phyloP scores from a whole-genome alignment of 192 early-diverging fungal genomes.

The Entomortierella parvispora region DNA sequence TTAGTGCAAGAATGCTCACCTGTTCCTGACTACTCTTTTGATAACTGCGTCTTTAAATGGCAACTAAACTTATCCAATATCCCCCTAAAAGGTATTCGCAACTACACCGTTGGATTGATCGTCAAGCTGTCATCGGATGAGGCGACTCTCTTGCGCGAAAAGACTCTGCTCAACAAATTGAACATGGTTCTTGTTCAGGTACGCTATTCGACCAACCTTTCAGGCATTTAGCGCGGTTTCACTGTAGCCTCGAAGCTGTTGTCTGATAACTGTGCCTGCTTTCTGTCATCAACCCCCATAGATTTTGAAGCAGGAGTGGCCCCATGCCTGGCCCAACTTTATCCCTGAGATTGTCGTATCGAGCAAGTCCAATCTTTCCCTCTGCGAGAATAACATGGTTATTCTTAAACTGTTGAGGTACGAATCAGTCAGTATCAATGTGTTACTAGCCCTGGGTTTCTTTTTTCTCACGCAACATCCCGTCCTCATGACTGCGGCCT shows the following conservation, averaged over 20 bases:
- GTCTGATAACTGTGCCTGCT: neutral
- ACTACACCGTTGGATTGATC: slow-evolving; percentile 93
- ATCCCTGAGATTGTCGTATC: slow-evolving; percentile 98
- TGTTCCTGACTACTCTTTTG: no score
- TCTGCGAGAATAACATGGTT: slow-evolving; percentile 99
- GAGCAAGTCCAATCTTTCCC: slow-evolving; percentile 87
- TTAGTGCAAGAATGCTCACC: no score
- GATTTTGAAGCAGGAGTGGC: slow-evolving; percentile 99
- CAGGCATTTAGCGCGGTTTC: neutral
- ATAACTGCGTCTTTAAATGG: no score
- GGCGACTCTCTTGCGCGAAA: slow-evolving; percentile 75
- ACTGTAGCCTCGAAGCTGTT: neutral
- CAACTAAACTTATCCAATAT: no score
- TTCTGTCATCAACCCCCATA: slow-evolving; percentile 28
- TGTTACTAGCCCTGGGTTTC: no score
- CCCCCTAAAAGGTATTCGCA: slow-evolving; percentile 98
- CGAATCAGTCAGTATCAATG: neutral
- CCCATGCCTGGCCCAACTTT: slow-evolving; percentile 98
- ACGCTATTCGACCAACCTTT: slow-evolving; percentile 5
- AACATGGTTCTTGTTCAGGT: slow-evolving; percentile 98
- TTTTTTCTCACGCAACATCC: slow-evolving; percentile 8
- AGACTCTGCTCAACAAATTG: slow-evolving; percentile 88
- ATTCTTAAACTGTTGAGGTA: slow-evolving; percentile 97
- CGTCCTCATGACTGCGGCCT: neutral
- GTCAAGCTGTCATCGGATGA: slow-evolving; percentile 93